Percentiles rank a stretch among this genome's conserved stretches.
Conservation (phyloP, 768 basidiomycete genomes). For the Saitozyma podzolica region DNA sequence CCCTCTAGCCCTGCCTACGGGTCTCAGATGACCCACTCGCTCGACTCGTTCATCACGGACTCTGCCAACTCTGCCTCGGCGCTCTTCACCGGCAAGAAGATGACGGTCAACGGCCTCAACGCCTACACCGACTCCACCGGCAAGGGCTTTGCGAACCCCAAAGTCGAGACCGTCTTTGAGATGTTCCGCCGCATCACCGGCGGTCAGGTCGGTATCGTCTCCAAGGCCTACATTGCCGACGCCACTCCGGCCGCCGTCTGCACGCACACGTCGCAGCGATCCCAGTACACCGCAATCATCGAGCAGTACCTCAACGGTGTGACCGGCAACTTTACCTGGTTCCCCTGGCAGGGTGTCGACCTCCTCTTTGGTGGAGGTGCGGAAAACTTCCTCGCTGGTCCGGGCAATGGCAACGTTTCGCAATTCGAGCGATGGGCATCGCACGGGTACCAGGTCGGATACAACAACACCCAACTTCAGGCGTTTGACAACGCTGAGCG, state of each 20-base stretch:
- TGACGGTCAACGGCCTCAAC: slow-evolving; percentile 54
- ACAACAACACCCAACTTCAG: slow-evolving; percentile 49
- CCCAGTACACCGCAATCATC: slow-evolving; percentile 50
- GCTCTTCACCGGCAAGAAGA: slow-evolving; percentile 50
- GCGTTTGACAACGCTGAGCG: slow-evolving; percentile 42
- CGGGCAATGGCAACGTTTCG: slow-evolving; percentile 30
- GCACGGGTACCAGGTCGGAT: slow-evolving; percentile 50
- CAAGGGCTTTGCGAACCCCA: slow-evolving; percentile 45
- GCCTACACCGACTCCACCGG: slow-evolving; percentile 48
- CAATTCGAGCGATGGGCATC: slow-evolving; percentile 39
- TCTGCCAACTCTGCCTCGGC: slow-evolving; percentile 55
- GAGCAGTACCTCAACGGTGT: slow-evolving; percentile 51
- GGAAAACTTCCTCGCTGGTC: slow-evolving; percentile 50
- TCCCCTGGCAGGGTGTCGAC: slow-evolving; percentile 45
- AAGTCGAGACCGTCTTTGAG: slow-evolving; percentile 53
- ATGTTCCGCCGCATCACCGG: slow-evolving; percentile 46
- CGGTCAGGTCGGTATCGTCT: slow-evolving; percentile 53
- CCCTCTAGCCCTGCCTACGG: slow-evolving; percentile 27
- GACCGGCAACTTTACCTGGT: slow-evolving; percentile 51
- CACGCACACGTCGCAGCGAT: slow-evolving; percentile 48
- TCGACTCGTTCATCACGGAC: slow-evolving; percentile 52
- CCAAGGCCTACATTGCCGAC: slow-evolving; percentile 53
- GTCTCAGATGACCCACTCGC: slow-evolving; percentile 52
- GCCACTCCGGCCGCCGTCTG: slow-evolving; percentile 52
- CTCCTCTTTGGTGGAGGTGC: slow-evolving; percentile 51